Conservation (phyloP, 2,329 filamentous ascomycete species). For the Cladosporium oxysporum region DNA sequence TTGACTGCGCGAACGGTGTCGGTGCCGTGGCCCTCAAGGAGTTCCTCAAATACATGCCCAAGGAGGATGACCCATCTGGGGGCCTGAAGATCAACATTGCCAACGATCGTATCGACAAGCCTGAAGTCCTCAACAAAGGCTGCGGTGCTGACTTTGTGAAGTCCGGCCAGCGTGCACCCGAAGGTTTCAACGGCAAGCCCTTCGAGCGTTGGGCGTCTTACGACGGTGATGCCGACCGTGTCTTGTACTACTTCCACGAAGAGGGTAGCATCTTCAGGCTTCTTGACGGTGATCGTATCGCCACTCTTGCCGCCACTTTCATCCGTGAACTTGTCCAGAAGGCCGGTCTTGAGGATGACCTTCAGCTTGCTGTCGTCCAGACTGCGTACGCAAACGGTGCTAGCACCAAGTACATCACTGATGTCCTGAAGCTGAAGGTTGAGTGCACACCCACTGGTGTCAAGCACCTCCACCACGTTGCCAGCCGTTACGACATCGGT, state of each 20-base stretch:
- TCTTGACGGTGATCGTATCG: constrained; percentile 94
- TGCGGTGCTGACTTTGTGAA: constrained; percentile 97
- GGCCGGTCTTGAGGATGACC: constrained; percentile 74
- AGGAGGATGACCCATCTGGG: constrained; percentile 57
- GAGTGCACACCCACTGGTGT: constrained; percentile 94
- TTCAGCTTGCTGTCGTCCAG: constrained; percentile 93
- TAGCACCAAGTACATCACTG: constrained; percentile 87
- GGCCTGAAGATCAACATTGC: constrained; percentile 80
- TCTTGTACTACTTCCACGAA: constrained; percentile 93
- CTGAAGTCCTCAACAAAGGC: constrained; percentile 83
- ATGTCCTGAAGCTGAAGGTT: constrained; percentile 83
- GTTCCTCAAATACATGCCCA: constrained; percentile 78
- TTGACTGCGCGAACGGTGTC: constrained; percentile 96
- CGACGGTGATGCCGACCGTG: constrained; percentile 91
- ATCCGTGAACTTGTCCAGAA: constrained; percentile 83
- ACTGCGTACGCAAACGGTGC: constrained; percentile 97
- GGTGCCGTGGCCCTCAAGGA: constrained; percentile 88
- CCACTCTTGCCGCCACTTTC: constrained; percentile 89
- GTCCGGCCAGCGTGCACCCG: constrained; percentile 89
- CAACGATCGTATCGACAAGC: constrained; percentile 90
- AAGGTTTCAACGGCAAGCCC: constrained; percentile 72
- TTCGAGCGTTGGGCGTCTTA: constrained; percentile 84
- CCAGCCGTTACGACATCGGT: constrained; percentile 88
- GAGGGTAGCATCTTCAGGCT: constrained; percentile 82
- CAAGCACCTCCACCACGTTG: constrained; percentile 97